These are phyloP conservation scores for Kluyveromyces dobzhanskii DNA, from an alignment of 805 yeast species.

Conservation along the genomic window DNA sequence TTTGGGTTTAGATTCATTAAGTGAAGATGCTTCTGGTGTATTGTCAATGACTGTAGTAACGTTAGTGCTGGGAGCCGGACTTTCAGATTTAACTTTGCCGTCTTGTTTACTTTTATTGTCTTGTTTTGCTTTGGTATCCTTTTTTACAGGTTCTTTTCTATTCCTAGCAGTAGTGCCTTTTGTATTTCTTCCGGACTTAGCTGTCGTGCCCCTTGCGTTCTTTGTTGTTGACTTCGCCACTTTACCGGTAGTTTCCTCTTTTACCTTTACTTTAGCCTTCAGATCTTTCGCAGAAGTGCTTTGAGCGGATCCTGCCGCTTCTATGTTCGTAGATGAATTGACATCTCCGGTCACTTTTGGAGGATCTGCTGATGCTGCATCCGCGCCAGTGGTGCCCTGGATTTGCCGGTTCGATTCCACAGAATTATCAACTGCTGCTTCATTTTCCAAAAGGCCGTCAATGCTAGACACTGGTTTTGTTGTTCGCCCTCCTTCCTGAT, in stretches of 20 bases:
- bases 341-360: too few relatives aligned
- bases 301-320: too few relatives aligned
- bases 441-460: too few relatives aligned
- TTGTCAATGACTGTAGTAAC: background rate
- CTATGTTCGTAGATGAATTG: too few relatives aligned
- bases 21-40: background rate
- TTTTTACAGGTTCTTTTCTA: conserved; percentile 6
- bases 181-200: background rate
- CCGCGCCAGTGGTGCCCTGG: too few relatives aligned
- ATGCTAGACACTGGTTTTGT: background rate
- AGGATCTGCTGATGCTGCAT: too few relatives aligned
- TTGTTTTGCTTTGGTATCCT: conserved; percentile 2
- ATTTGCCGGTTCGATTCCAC: too few relatives aligned
- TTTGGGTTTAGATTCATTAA: background rate
- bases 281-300: background rate
- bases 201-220: conserved; percentile 1
- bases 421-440: too few relatives aligned
- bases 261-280: background rate
- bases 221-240: background rate
- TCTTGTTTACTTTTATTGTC: background rate
- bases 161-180: background rate
- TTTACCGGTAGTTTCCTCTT: background rate
- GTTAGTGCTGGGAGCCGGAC: background rate
- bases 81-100: background rate
- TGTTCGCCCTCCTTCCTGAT: background rate